phyloP scores from a whole-genome alignment of 495 filamentous ascomycete species.

The Penicillium flavigenum region DNA sequence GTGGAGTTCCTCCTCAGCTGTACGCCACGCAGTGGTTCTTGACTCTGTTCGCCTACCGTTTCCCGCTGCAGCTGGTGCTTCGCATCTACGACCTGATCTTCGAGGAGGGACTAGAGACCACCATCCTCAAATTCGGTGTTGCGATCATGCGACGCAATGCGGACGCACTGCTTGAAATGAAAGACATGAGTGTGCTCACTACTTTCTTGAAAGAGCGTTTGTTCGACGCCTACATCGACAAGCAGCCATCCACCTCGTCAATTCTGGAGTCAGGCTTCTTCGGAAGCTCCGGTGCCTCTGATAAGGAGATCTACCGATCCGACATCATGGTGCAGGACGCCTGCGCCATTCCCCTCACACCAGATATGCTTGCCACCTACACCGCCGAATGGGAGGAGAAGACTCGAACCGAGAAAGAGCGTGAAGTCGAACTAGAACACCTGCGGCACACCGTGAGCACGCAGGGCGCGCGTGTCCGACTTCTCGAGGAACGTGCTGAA shows the following conservation, averaged over 20 bases:
- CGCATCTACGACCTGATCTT: conserved; percentile 96
- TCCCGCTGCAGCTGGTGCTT: conserved; percentile 92
- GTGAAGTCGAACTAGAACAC: conserved; percentile 77
- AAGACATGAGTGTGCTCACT: conserved; percentile 84
- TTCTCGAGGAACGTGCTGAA: conserved; percentile 83
- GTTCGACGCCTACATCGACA: conserved; percentile 96
- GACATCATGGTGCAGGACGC: conserved; percentile 93
- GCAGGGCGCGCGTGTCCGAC: conserved; percentile 69
- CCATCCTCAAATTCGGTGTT: conserved; percentile 89
- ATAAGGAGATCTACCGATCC: conserved; percentile 94
- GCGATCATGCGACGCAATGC: conserved; percentile 94
- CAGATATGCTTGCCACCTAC: conserved; percentile 76
- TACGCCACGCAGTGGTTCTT: conserved; percentile 99
- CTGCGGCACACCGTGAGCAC: conserved; percentile 63
- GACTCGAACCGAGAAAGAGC: conserved; percentile 70
- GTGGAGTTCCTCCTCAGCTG: conserved; percentile 82
- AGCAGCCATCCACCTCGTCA: conserved; percentile 78
- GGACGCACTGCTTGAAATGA: conserved; percentile 73
- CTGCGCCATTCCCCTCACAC: conserved; percentile 81
- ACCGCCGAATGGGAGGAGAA: conserved; percentile 90
- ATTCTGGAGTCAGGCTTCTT: conserved; percentile 98
- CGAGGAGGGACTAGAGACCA: conserved; percentile 86
- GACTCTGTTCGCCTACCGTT: conserved; percentile 97
- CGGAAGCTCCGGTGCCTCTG: conserved; percentile 80
- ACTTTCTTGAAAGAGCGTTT: conserved; percentile 88